These are phyloP conservation scores for Globisporangium mamillatum DNA, from an alignment of 352 stramenopile species.

Conservation along the genomic window DNA sequence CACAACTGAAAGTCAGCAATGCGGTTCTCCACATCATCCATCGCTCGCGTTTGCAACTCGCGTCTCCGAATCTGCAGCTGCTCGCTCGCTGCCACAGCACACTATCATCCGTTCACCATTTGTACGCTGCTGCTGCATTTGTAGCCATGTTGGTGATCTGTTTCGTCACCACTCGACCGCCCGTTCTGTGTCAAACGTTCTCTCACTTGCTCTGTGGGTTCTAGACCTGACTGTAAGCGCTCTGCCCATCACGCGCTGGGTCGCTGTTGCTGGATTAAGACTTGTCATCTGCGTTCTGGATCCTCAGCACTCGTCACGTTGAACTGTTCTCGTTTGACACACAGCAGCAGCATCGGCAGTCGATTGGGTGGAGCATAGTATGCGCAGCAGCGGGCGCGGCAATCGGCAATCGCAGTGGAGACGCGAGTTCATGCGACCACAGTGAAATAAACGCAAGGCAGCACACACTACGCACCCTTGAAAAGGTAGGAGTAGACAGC, in stretches of 20 bases:
- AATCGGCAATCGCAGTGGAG: background rate
- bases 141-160: background rate
- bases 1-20: background rate
- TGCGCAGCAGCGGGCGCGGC: background rate
- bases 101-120: background rate
- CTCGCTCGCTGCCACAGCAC: background rate
- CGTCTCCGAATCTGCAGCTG: background rate
- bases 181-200: background rate
- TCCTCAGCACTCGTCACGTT: background rate
- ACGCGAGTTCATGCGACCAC: background rate
- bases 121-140: background rate
- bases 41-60: background rate
- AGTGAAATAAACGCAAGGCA: background rate
- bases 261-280: background rate
- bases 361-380: background rate
- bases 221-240: background rate
- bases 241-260: background rate
- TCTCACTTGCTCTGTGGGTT: background rate
- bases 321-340: background rate
- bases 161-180: background rate
- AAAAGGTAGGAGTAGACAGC: slow-evolving; percentile 99
- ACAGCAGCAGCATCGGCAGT: background rate
- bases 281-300: background rate
- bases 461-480: slow-evolving; percentile 63
- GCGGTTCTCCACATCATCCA: background rate